Conservation (phyloP, 257 asterid genomes). For the Solanum tarapatanum region DNA sequence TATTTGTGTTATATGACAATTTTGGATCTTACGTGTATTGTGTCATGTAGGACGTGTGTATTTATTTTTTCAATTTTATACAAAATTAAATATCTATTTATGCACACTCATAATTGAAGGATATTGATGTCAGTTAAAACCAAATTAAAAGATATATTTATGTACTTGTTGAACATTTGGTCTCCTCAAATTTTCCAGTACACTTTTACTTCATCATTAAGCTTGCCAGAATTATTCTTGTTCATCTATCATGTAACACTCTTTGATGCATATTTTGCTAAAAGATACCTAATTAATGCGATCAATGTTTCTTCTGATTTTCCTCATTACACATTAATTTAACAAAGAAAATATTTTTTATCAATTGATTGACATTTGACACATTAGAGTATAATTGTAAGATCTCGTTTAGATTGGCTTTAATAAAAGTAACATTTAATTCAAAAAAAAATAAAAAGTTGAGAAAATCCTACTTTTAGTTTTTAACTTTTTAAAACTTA, state of each 20-base stretch:
- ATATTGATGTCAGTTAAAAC: rapidly evolving
- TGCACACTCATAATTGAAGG: too few species aligned
- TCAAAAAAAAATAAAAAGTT: too few species aligned
- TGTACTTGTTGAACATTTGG: not conserved
- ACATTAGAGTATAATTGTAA: too few species aligned
- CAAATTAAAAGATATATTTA: too few species aligned
- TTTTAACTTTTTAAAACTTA: too few species aligned
- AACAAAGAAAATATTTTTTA: too few species aligned
- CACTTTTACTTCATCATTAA: not conserved
- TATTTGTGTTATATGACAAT: not conserved
- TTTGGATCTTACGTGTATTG: too few species aligned
- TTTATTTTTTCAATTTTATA: too few species aligned
- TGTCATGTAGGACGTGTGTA: rapidly evolving
- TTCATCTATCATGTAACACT: not conserved
- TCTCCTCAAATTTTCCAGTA: not conserved
- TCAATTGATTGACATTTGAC: not conserved
- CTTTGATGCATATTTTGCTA: not conserved
- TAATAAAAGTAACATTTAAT: too few species aligned
- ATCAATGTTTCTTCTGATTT: not conserved
- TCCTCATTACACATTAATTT: not conserved
- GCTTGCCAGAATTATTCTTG: not conserved
- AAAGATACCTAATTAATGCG: not conserved
- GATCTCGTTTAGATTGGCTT: too few species aligned
- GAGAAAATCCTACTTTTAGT: too few species aligned
- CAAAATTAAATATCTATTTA: too few species aligned